Base-by-base conservation (phyloP, 108 stramenopile species). In the Pseudonitzschia multistriata region DNA sequence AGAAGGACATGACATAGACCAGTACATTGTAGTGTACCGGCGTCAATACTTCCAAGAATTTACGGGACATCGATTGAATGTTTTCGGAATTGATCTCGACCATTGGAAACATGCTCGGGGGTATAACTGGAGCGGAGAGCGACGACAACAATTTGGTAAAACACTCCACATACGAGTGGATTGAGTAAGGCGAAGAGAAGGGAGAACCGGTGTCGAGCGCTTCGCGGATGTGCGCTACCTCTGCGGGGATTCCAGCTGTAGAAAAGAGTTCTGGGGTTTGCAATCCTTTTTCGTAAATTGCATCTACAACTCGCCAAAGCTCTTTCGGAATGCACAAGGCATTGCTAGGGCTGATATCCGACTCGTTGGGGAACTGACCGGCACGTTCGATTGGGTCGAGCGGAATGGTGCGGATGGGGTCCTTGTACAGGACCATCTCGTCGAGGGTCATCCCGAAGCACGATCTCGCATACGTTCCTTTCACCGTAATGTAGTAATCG, bases 1-100 rank as follows among this genome's bases (percentile, higher is more conserved):
- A 94, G 70, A 99, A 97, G 21, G 97, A 95, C 45, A 97, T 81
- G 45, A 98, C 76, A 81, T 99, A 99, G n/a, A 96, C 93, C 66
- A 99, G 95, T 10, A 92, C 87, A 77, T 98, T 97, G 82, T 97
- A 97, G 62, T 92, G 87, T 34, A 97, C 80, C 24, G 95, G 93
- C 19, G 95, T 93, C 47, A 99, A 79, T 34, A 88, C 88, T 70
- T 92, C 95, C 78, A 98, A 62, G 39, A 99, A 87, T 36, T 78
- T 74, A 34, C 94, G 65, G 3, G 94, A 83, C 81, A 79, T 83
- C 3, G 81, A 70, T 70, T 87, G 88, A 59, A 97, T 85, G 59
- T 87, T 87, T 64, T 88, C 83, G 5, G 90, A 79, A 68, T 95
- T 96, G 70, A 95, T 85, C 59, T 97, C 96, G 22, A 84, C 31